Evolutionary conservation across 2,329 filamentous ascomycete genomes (phyloP).

Genomic region (Biscogniauxia sp.): DNA sequence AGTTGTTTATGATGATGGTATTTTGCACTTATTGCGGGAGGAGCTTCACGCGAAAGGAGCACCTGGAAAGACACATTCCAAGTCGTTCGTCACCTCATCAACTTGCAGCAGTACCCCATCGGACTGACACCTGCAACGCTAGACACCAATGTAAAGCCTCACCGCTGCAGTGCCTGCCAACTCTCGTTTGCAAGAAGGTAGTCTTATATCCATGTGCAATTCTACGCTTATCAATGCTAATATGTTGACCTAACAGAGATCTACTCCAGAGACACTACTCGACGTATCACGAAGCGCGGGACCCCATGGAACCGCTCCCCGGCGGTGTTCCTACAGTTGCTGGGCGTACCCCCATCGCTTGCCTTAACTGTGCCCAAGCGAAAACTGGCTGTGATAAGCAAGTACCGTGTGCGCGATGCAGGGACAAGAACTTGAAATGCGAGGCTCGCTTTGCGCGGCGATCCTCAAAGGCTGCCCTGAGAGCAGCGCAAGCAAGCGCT

Average conservation of each 20-base stretch:
- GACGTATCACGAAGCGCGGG: conserved; percentile 50
- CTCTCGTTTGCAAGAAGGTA: conserved; percentile 51
- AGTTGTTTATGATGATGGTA: conserved; percentile 30
- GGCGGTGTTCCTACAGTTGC: conserved; percentile 42
- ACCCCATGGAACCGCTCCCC: conserved; percentile 44
- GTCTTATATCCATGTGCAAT: conserved; percentile 9
- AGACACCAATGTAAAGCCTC: conserved; percentile 57
- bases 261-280: conserved; percentile 50
- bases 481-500: conserved; percentile 41
- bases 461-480: conserved; percentile 46
- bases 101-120: neutral
- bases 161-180: conserved; percentile 48
- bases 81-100: conserved; percentile 40
- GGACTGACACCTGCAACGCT: conserved; percentile 12
- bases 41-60: conserved; percentile 54
- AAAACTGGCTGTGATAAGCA: conserved; percentile 52
- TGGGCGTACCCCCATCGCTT: conserved; percentile 45
- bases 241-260: conserved; percentile 36
- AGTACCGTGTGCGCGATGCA: conserved; percentile 47
- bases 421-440: conserved; percentile 47
- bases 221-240: conserved; percentile 1
- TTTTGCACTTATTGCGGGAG: conserved; percentile 55
- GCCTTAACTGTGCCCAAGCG: conserved; percentile 47
- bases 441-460: conserved; percentile 49
- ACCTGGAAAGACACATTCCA: conserved; percentile 54